Conservation (phyloP, 2,329 filamentous ascomycete genomes). For the Thermomyces lanuginosus region DNA sequence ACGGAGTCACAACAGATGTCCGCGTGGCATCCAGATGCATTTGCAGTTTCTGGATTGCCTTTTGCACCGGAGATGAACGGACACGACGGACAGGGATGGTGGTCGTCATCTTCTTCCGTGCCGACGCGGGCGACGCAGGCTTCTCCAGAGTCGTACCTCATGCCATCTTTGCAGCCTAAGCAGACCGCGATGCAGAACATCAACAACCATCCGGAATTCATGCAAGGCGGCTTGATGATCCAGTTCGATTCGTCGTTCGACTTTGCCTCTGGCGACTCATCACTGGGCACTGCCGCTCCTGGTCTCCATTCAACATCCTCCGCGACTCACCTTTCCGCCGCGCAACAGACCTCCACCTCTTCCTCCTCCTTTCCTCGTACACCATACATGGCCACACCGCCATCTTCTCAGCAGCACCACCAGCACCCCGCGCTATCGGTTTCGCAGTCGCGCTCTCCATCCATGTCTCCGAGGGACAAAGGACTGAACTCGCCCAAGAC, state of each 20-base stretch:
- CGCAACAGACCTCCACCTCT: slow-evolving; percentile 3
- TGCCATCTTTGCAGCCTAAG: slow-evolving; percentile 21
- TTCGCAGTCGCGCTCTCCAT: slow-evolving; percentile 21
- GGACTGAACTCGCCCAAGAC: slow-evolving; percentile 17
- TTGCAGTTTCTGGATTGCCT: slow-evolving; percentile 20
- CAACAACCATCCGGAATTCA: slow-evolving; percentile 16
- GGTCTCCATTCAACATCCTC: slow-evolving; percentile 10
- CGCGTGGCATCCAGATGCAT: slow-evolving; percentile 26
- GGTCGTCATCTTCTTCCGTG: slow-evolving; percentile 23
- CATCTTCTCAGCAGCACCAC: slow-evolving; percentile 12
- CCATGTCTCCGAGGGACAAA: slow-evolving; percentile 21
- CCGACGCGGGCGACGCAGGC: slow-evolving; percentile 20
- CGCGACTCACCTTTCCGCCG: slow-evolving; percentile 5
- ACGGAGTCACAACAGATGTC: slow-evolving; percentile 23
- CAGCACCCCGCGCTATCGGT: slow-evolving; percentile 4
- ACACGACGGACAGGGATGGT: slow-evolving; percentile 25
- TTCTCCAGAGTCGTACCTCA: slow-evolving; percentile 21
- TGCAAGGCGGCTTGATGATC: slow-evolving; percentile 26
- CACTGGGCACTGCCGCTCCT: slow-evolving; percentile 13
- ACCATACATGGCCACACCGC: slow-evolving; percentile 8
- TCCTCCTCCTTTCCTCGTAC: slow-evolving; percentile 4
- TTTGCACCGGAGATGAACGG: slow-evolving; percentile 25
- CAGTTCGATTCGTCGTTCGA: slow-evolving; percentile 23
- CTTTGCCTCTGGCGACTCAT: slow-evolving; percentile 12
- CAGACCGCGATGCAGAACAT: slow-evolving; percentile 14